Base-by-base conservation (phyloP, 495 filamentous ascomycete genomes). In the Cryomyces minteri region DNA sequence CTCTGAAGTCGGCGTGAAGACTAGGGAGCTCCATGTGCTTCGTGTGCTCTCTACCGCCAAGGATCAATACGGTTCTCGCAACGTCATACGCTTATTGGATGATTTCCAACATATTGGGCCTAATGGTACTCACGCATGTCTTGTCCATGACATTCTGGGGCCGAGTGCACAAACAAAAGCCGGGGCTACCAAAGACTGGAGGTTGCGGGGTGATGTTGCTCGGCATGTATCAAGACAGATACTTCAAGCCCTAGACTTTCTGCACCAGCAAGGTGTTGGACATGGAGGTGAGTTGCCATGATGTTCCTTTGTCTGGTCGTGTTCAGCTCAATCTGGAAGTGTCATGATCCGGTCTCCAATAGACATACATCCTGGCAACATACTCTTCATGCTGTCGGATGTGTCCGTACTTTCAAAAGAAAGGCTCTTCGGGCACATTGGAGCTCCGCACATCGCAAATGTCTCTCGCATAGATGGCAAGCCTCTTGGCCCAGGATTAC, bases 191-290 rank as follows among this genome's bases (percentile, higher is more conserved):
- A n/a, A 6, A n/a, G 33, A 37, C n/a, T 6, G 33, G 7, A 37
- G 33, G n/a, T n/a, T 37, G 54, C 48, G 10, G 64, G 59, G 62
- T 48, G 43, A 9, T 47, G 53, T 5, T 65, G 58, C 61, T 53
- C 18, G 59, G 61, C 32, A 59, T 65, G 39, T 61, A 67, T 43
- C 57, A 62, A 4, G 59, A 64, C 48, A 57, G n/a, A n/a, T n/a
- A n/a, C 33, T 37, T 37, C n/a, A 7, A 37, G 33, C 7, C 33
- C n/a, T 37, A n/a, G 33, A 37, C 33, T 37, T 37, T n/a, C n/a
- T 37, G n/a, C 33, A 37, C n/a, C 33, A 37, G 33, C 33, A 37
- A 7, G 7, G n/a, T 7, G 33, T 37, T n/a, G 33, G 33, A 37
- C 33, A 37, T 37, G 33, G 33, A 7, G 33, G 33, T 37, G 33